Percentiles rank a stretch among this genome's conserved stretches.
phyloP scores from a whole-genome alignment of 2,329 filamentous ascomycete species.

The Colletotrichum higginsianum region DNA sequence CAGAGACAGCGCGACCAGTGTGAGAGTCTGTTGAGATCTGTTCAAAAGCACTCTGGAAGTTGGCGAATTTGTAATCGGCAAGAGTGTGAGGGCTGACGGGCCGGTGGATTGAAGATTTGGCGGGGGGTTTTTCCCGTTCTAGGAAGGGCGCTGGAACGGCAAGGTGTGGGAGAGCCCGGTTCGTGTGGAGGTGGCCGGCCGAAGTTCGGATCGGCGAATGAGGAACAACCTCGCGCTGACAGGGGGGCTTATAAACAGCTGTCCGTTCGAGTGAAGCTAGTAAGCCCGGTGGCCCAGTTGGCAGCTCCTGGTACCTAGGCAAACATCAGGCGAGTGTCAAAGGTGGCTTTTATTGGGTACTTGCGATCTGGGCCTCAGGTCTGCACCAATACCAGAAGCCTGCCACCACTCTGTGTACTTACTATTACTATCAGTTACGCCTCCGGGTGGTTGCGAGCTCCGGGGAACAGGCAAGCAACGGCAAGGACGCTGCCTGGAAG shows the following conservation, averaged over 20 bases:
- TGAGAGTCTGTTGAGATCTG: neutral
- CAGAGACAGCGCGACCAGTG: neutral
- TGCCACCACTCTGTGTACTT: neutral
- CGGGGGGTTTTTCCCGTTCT: slow-evolving; percentile 27
- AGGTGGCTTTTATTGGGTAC: neutral
- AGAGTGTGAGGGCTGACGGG: neutral
- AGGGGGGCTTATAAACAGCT: slow-evolving; percentile 22
- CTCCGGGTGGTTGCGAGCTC: too few species aligned
- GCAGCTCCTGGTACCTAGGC: neutral
- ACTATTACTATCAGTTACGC: neutral
- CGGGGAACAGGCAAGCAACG: neutral
- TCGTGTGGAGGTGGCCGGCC: slow-evolving; percentile 36
- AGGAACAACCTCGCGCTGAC: neutral
- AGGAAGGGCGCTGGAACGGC: slow-evolving; percentile 1
- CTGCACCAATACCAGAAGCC: neutral
- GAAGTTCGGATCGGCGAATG: slow-evolving; percentile 35
- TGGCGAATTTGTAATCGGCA: slow-evolving; percentile 2
- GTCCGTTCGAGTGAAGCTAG: neutral
- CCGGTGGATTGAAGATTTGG: slow-evolving; percentile 11
- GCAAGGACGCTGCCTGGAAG: slow-evolving; percentile 4
- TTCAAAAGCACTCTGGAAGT: neutral
- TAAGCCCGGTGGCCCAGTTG: neutral
- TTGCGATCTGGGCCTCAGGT: neutral
- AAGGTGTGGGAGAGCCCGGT: slow-evolving; percentile 9
- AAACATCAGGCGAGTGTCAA: neutral